A percentile compares a stretch with the other conserved stretches of the same genome.
phyloP scores from a whole-genome alignment of 129 eudicot species.

The Dittrichia graveolens region DNA sequence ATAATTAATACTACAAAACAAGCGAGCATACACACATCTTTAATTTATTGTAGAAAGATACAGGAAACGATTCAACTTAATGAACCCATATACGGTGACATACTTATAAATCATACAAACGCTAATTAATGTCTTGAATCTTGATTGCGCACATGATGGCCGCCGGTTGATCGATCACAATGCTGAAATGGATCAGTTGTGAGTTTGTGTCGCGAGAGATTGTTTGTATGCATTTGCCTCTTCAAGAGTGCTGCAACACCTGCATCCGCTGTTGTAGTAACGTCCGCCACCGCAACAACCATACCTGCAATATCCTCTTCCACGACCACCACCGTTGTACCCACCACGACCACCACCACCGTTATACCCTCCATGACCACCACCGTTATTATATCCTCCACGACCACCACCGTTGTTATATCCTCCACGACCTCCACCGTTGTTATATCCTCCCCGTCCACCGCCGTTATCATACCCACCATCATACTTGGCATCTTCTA shows the following conservation, averaged over 20 bases:
- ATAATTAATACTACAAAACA: neutral
- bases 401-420: neutral
- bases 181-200: conserved; percentile 19
- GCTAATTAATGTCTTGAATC: neutral
- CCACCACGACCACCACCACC: conserved; percentile 8
- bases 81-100: neutral
- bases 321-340: conserved; percentile 15
- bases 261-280: conserved; percentile 32
- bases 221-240: conserved; percentile 38
- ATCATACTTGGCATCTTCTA: conserved; percentile 14
- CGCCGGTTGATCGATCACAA: neutral
- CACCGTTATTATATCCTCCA: conserved; percentile 9
- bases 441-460: neutral
- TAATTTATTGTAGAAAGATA: neutral
- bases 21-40: neutral
- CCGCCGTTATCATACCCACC: neutral
- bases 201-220: conserved; percentile 24
- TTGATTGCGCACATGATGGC: conserved; percentile 15
- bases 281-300: conserved; percentile 34
- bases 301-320: conserved; percentile 28
- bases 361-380: conserved; percentile 1
- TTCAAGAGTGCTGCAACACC: conserved; percentile 31
- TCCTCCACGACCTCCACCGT: neutral
- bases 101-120: neutral
- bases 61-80: neutral